These are phyloP conservation scores for Phytopythium delawarense DNA, from an alignment of 352 stramenopile genomes.

Conservation along the genomic window DNA sequence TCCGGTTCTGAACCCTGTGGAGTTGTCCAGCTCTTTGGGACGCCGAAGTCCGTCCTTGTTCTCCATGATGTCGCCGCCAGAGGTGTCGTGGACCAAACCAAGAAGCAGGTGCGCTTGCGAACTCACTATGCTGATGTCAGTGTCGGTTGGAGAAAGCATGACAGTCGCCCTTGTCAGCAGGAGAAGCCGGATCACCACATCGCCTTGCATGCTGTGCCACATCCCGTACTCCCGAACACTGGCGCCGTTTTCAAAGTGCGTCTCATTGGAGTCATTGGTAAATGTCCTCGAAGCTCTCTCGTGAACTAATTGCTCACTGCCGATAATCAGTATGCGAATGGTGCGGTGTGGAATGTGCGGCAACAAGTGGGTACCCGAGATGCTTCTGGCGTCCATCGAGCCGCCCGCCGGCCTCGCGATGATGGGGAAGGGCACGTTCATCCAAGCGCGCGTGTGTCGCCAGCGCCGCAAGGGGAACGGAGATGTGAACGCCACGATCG, in stretches of 20 bases:
- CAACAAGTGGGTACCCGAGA: constrained; percentile 98
- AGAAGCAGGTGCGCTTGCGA: constrained; percentile 24
- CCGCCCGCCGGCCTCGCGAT: constrained; percentile 77
- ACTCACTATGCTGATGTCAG: background rate
- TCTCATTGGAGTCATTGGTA: background rate
- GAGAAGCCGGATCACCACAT: constrained; percentile 42
- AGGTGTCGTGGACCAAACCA: constrained; percentile 14
- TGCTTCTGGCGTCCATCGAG: constrained; percentile 90
- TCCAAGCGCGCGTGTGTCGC: constrained; percentile 95
- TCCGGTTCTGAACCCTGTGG: constrained; percentile 28
- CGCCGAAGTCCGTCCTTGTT: constrained; percentile 47
- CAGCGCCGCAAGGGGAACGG: constrained; percentile 88
- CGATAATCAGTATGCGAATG: constrained; percentile 89
- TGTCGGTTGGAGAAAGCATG: background rate
- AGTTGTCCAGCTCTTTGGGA: constrained; percentile 29
- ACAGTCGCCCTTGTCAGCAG: constrained; percentile 15
- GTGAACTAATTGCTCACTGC: background rate
- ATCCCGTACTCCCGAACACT: constrained; percentile 95
- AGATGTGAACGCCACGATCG: constrained; percentile 94
- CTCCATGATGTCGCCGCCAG: constrained; percentile 19
- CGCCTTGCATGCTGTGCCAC: constrained; percentile 94
- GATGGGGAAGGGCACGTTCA: constrained; percentile 91
- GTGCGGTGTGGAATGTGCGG: constrained; percentile 95
- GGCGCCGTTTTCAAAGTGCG: constrained; percentile 94
- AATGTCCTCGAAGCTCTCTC: background rate